Evolutionary conservation across 129 eudicot genomes (phyloP).

Genomic region (Flaveria trinervia): DNA sequence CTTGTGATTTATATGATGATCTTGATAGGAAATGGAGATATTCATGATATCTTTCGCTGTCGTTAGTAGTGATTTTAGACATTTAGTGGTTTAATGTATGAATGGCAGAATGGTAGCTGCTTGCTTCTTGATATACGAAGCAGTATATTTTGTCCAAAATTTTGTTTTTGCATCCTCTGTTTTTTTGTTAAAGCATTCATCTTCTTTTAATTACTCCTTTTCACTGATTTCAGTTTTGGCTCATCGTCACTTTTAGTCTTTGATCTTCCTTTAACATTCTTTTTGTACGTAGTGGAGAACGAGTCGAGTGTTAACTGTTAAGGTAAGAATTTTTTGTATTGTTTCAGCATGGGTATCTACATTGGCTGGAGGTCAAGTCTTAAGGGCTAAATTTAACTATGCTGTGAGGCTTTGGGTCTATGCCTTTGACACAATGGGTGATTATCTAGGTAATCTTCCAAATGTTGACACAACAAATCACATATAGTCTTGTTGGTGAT

Average conservation of each 20-base stretch:
- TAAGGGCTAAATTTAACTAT: too few relatives aligned
- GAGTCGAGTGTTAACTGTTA: too few relatives aligned
- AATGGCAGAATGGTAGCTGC: background rate
- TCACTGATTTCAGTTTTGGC: background rate
- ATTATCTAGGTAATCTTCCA: conserved; percentile 12
- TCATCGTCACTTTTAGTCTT: background rate
- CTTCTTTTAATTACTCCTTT: background rate
- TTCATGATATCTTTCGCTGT: conserved; percentile 20
- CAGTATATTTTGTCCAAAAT: conserved; percentile 1
- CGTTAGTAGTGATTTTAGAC: conserved; percentile 8
- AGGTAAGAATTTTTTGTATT: too few relatives aligned
- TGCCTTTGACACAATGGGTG: background rate
- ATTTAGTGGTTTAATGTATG: conserved; percentile 5
- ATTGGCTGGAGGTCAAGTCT: too few relatives aligned
- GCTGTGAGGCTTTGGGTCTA: background rate
- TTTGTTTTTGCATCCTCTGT: background rate
- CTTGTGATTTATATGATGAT: conserved; percentile 49
- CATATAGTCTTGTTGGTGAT: background rate
- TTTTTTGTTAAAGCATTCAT: background rate
- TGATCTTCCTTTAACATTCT: background rate
- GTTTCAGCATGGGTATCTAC: too few relatives aligned
- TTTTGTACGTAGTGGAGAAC: too few relatives aligned
- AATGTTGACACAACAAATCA: background rate
- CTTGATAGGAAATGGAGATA: conserved; percentile 76
- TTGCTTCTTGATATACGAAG: background rate